Evolutionary conservation across 805 yeast genomes (phyloP).

Genomic region (Ascoidea asiatica): DNA sequence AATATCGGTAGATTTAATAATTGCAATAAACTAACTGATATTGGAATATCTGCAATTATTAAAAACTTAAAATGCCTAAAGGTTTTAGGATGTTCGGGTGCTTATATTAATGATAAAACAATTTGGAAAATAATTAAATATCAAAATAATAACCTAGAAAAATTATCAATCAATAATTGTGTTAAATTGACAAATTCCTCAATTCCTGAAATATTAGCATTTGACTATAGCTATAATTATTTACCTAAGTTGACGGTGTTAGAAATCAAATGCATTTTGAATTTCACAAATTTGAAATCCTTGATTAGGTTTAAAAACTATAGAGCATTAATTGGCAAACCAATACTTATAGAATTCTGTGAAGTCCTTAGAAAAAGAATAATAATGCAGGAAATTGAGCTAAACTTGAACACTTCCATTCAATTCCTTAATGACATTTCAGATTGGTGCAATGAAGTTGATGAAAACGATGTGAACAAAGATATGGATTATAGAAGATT

Average conservation of each 20-base stretch:
- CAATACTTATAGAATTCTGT: conserved; percentile 67
- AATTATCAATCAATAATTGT: conserved; percentile 72
- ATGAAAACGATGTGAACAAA: conserved; percentile 20
- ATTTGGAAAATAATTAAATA: conserved; percentile 67
- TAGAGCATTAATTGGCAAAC: conserved; percentile 28
- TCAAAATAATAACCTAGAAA: conserved; percentile 35
- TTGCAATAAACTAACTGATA: conserved; percentile 59
- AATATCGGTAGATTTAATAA: conserved; percentile 71
- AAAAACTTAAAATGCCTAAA: conserved; percentile 37
- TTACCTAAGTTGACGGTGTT: conserved; percentile 55
- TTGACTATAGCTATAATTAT: conserved; percentile 29
- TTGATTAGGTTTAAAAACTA: conserved; percentile 54
- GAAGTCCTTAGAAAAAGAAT: conserved; percentile 49
- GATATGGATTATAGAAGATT: conserved; percentile 1
- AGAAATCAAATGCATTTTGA: conserved; percentile 54
- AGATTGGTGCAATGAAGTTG: conserved; percentile 42
- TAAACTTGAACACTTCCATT: conserved; percentile 44
- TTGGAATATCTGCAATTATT: conserved; percentile 45
- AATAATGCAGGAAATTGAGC: conserved; percentile 8
- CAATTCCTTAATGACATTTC: conserved; percentile 48
- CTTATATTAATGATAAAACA: conserved; percentile 61
- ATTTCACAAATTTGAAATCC: conserved; percentile 45
- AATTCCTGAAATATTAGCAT: conserved; percentile 31
- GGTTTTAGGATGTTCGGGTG: conserved; percentile 85
- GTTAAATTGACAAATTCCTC: conserved; percentile 40